Percentiles rank a stretch among this genome's conserved stretches.
These are phyloP conservation scores for Carex cristatella DNA, from an alignment of 176 grass and related monocot genomes.

Conservation along the genomic window DNA sequence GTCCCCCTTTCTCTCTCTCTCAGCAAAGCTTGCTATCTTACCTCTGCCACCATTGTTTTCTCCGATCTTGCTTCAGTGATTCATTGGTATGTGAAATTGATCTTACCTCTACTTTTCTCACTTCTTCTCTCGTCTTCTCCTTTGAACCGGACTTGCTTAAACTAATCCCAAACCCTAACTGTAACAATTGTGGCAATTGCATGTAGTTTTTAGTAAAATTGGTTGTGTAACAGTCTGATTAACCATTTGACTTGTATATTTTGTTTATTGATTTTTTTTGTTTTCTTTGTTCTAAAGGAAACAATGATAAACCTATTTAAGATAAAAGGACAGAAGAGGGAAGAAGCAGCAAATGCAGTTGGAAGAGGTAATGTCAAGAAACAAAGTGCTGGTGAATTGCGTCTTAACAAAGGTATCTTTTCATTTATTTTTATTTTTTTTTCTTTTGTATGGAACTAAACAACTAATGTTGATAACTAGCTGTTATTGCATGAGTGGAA, in stretches of 20 bases:
- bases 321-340: conserved; percentile 81
- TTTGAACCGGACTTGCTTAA: neutral
- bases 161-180: neutral
- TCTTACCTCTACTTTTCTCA: neutral
- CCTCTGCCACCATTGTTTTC: neutral
- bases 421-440: neutral
- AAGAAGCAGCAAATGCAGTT: conserved; percentile 63
- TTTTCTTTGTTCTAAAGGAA: conserved; percentile 20
- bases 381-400: conserved; percentile 71
- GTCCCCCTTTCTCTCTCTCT: neutral
- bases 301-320: conserved; percentile 87
- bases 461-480: neutral
- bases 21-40: neutral
- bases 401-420: conserved; percentile 64
- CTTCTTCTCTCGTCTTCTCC: neutral
- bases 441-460: neutral
- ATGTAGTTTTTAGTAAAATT: neutral
- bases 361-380: conserved; percentile 58
- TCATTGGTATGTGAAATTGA: neutral
- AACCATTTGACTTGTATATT: neutral
- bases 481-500: neutral
- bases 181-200: neutral
- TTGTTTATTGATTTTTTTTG: neutral
- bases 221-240: neutral
- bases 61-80: neutral